Evolutionary conservation across 495 filamentous ascomycete genomes (phyloP).

Genomic region (Penicillium malachiteum): DNA sequence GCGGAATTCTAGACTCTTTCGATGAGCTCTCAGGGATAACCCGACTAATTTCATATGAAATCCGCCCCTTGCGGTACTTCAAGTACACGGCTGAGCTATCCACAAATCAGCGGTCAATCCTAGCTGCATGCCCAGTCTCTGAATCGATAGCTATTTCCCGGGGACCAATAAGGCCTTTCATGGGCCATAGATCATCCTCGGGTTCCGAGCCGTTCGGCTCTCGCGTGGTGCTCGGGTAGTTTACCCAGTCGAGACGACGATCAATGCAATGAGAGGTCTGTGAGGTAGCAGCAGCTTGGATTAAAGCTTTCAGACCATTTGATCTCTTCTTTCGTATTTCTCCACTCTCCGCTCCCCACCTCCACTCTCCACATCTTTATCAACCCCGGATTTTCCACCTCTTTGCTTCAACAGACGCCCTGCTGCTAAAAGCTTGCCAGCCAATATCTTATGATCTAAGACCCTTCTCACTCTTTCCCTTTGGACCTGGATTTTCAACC

Average conservation of each 20-base stretch:
- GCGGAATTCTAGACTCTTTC: background rate
- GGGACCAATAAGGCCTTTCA: background rate
- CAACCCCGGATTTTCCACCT: background rate
- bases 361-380: no score
- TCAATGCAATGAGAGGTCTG: background rate
- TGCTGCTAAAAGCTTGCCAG: background rate
- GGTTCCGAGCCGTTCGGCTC: constrained; percentile 19
- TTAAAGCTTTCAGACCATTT: no score
- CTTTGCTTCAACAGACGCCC: background rate
- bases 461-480: background rate
- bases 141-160: background rate
- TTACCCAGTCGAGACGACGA: background rate
- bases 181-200: background rate
- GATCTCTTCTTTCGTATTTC: no score
- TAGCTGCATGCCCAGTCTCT: background rate
- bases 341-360: no score
- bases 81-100: background rate
- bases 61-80: background rate
- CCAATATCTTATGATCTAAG: background rate
- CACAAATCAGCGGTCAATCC: background rate
- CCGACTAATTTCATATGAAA: background rate
- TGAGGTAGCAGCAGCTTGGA: background rate
- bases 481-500: background rate
- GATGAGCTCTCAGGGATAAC: background rate
- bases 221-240: constrained; percentile 9